Percentiles rank a stretch among this genome's conserved stretches.
Conservation (phyloP, 208 protist species). For the Blastocrithidia nonstop region DNA sequence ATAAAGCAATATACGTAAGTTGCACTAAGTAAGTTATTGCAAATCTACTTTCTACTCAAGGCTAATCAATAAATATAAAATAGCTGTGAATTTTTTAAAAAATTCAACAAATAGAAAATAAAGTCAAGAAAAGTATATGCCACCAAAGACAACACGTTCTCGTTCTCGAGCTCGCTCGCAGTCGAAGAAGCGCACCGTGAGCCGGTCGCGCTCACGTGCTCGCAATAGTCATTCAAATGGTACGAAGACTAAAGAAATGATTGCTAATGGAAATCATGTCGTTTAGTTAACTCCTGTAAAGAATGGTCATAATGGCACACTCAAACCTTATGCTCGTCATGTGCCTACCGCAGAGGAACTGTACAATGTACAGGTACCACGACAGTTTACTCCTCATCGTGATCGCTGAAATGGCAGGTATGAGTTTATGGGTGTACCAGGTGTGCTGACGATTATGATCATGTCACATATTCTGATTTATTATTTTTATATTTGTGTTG, state of each 20-base stretch:
- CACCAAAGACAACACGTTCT: constrained; percentile 12
- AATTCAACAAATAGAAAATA: too few species aligned
- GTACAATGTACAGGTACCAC: constrained; percentile 28
- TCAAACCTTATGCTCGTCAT: too few species aligned
- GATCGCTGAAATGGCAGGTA: constrained; percentile 57
- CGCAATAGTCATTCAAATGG: constrained; percentile 3
- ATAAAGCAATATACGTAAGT: too few species aligned
- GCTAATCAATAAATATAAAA: too few species aligned
- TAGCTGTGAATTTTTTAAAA: too few species aligned
- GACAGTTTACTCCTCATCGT: constrained; percentile 64
- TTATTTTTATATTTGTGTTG: constrained; percentile 80
- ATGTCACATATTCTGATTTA: constrained; percentile 75
- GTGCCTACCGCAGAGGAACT: constrained; percentile 27
- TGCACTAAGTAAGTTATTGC: too few species aligned
- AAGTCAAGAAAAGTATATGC: constrained; percentile 11
- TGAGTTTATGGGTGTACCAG: constrained; percentile 73
- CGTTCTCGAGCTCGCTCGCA: constrained; percentile 17
- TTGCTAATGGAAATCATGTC: too few species aligned
- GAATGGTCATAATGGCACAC: too few species aligned
- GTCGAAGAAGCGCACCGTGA: constrained; percentile 9
- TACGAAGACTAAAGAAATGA: too few species aligned
- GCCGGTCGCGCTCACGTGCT: background rate
- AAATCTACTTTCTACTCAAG: too few species aligned
- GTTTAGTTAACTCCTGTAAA: too few species aligned
- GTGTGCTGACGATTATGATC: constrained; percentile 61